Conservation (phyloP, 2,329 filamentous ascomycete species). For the Botryosphaeria dothidea region DNA sequence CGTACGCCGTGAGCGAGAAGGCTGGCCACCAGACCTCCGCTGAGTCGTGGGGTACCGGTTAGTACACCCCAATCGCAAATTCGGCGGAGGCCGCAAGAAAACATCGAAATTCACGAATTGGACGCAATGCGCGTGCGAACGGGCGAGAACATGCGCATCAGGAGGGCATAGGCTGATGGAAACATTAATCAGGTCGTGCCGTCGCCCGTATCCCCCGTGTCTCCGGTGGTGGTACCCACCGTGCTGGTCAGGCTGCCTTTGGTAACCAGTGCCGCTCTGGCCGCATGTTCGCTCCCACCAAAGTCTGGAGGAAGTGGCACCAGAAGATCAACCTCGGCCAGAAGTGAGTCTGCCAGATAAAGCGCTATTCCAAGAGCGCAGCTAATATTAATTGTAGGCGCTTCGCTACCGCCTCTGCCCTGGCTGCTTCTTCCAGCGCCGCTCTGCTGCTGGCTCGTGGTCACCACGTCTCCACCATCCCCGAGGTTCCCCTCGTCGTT, state of each 20-base stretch:
- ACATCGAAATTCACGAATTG: constrained; percentile 12
- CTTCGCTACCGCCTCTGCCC: constrained; percentile 95
- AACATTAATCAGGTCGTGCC: constrained; percentile 73
- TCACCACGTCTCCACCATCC: constrained; percentile 87
- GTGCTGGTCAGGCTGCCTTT: constrained; percentile 99
- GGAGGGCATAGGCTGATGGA: constrained; percentile 7
- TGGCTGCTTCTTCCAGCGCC: constrained; percentile 93
- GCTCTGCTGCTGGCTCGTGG: constrained; percentile 95
- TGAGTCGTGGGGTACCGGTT: constrained; percentile 99
- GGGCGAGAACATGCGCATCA: neutral
- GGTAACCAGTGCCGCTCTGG: constrained; percentile 99
- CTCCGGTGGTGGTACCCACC: constrained; percentile 99
- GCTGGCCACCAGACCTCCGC: constrained; percentile 99
- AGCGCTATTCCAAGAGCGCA: neutral
- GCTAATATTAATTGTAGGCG: constrained; percentile 59
- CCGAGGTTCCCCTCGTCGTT: constrained; percentile 96
- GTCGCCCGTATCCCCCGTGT: constrained; percentile 99
- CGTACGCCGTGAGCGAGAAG: constrained; percentile 99
- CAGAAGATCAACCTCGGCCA: constrained; percentile 99
- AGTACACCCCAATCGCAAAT: constrained; percentile 46
- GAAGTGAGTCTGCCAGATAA: constrained; percentile 63
- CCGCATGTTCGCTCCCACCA: constrained; percentile 99
- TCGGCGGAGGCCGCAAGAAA: constrained; percentile 25
- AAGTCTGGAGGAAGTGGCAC: constrained; percentile 99
- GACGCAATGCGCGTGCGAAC: constrained; percentile 10